phyloP scores from a whole-genome alignment of 805 yeast genomes.

The Cephaloascus albidus region DNA sequence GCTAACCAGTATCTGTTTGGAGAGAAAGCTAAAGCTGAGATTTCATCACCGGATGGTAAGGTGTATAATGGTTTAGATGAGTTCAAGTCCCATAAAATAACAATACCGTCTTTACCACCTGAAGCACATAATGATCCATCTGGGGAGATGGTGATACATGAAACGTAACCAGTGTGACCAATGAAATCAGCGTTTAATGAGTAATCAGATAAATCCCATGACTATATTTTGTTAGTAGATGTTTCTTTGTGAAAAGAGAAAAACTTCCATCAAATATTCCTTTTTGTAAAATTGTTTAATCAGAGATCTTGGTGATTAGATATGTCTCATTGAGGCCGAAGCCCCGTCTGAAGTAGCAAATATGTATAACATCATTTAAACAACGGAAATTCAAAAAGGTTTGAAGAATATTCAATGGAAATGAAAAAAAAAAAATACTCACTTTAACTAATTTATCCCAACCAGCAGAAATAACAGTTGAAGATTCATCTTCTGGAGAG shows the following conservation, averaged over 20 bases:
- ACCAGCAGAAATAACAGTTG: constrained; percentile 92
- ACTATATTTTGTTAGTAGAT: constrained; percentile 56
- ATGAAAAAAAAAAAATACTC: constrained; percentile 36
- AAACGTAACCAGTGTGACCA: constrained; percentile 99
- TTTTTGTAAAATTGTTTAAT: constrained; percentile 18
- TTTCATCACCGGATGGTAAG: constrained; percentile 91
- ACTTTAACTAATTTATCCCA: constrained; percentile 99
- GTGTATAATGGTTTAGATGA: constrained; percentile 83
- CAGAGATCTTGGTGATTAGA: constrained; percentile 99
- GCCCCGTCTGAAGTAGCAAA: constrained; percentile 99
- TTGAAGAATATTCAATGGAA: neutral
- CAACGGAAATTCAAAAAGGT: constrained; percentile 3
- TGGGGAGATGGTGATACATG: constrained; percentile 96
- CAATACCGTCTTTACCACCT: constrained; percentile 99
- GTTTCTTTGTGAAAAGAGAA: too few species aligned
- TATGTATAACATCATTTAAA: constrained; percentile 71
- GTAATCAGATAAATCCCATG: constrained; percentile 88
- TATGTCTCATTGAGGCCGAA: constrained; percentile 88
- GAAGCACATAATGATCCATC: constrained; percentile 99
- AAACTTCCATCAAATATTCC: too few species aligned
- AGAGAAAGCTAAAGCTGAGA: constrained; percentile 97
- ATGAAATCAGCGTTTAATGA: constrained; percentile 88
- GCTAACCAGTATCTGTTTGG: constrained; percentile 99
- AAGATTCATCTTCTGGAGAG: constrained; percentile 72
- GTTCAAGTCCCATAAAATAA: constrained; percentile 97